Base-by-base conservation (phyloP, 2,329 filamentous ascomycete species). In the Diaporthe citrichinensis region DNA sequence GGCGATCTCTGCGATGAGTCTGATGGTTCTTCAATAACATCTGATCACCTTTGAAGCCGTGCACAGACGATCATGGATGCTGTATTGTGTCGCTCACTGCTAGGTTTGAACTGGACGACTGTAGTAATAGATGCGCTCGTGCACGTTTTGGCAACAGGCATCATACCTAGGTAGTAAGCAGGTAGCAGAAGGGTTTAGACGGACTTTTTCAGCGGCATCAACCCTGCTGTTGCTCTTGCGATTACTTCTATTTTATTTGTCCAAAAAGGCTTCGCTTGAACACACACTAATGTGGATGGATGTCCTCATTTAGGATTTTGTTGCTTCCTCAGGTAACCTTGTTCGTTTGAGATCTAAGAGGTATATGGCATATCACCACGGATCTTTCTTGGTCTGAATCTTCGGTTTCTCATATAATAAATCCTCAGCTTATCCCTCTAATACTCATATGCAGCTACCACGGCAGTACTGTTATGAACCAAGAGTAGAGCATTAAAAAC, bases 241-340 rank as follows among this genome's bases (percentile, higher is more conserved):
- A 25, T 20, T 15, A 23, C 36, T 25, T 36, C 36, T 36, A 10
- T 10, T 36, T 36, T 36, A 9, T 61, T 61, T 41, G 58, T 41
- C 23, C 17, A 28, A 41, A 10, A 17, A 41, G 6, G 23, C 36
- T 23, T 41, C 39, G 6, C 2, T 9, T 17, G 23, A 9, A 23
- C 23, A 41, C 14, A 6, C 6, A 15, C 0, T 1, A 2, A 14
- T 36, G 14, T n/a, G 34, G 10, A 8, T n/a, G 2, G 23, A 4
- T 39, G 5, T 1, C 10, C 12, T 41, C 12, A 1, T 8, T 17
- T 2, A n/a, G 55, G 15, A 58, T 36, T 34, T 9, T n/a, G 20
- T 9, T 12, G 4, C 10, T 10, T 39, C 57, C 34, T n/a, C n/a
- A 4, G 25, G 17, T n/a, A 25, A 39, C 5, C 3, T 25, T 8